These are phyloP conservation scores for Pyrus hybrid DNA, from an alignment of 331 rosid genomes.

Conservation along the genomic window DNA sequence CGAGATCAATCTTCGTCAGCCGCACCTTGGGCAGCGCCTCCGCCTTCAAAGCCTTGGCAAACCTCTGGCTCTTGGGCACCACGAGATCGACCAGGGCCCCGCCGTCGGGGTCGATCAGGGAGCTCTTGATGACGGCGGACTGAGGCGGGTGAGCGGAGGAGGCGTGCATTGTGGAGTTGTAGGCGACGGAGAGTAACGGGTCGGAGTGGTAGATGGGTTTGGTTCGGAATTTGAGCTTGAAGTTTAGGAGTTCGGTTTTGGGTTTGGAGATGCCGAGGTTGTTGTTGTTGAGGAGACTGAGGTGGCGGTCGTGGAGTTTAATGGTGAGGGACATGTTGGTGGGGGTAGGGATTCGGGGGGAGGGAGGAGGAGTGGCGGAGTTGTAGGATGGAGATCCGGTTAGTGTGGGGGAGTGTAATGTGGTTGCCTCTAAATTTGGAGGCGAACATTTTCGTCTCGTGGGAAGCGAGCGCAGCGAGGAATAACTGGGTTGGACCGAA, in stretches of 20 bases:
- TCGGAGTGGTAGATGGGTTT: slow-evolving; percentile 40
- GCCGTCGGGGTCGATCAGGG: slow-evolving; percentile 92
- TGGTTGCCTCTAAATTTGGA: slow-evolving; percentile 11
- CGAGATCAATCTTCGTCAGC: slow-evolving; percentile 65
- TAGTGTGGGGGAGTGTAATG: slow-evolving; percentile 19
- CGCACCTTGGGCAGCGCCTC: slow-evolving; percentile 51
- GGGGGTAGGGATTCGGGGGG: slow-evolving; percentile 1
- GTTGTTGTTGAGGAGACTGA: slow-evolving; percentile 1
- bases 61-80: slow-evolving; percentile 54
- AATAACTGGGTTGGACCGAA: background rate
- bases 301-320: slow-evolving; percentile 35
- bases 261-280: slow-evolving; percentile 13
- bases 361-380: background rate
- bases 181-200: slow-evolving; percentile 16
- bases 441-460: slow-evolving; percentile 27
- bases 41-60: slow-evolving; percentile 33
- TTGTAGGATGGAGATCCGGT: slow-evolving; percentile 10
- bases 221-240: slow-evolving; percentile 27
- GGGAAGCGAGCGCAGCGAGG: background rate
- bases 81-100: slow-evolving; percentile 75
- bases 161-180: slow-evolving; percentile 36
- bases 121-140: slow-evolving; percentile 41
- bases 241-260: background rate
- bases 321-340: slow-evolving; percentile 31
- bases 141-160: slow-evolving; percentile 5